A percentile compares a stretch with the other conserved stretches of the same genome.
These are phyloP conservation scores for Sungouiozyma intestinalis DNA, from an alignment of 805 yeast species.

Conservation along the genomic window DNA sequence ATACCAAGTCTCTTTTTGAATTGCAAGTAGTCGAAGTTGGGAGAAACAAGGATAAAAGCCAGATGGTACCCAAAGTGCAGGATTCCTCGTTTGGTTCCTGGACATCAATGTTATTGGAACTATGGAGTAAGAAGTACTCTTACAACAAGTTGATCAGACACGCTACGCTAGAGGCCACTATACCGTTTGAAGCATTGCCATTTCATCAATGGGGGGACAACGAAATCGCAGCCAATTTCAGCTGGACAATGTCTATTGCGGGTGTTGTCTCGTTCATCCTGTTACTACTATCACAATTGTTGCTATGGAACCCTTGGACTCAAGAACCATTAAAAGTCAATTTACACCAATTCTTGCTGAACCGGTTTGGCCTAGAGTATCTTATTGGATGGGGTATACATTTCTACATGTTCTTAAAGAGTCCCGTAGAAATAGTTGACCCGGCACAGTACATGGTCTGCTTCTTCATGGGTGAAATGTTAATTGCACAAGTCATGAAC, in stretches of 20 bases:
- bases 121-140: slow-evolving; percentile 1
- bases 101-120: slow-evolving; percentile 7
- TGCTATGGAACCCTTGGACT: slow-evolving; percentile 15
- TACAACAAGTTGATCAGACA: neutral
- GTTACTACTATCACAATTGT: neutral
- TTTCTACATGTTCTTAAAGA: slow-evolving; percentile 14
- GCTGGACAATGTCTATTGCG: slow-evolving; percentile 14
- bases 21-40: slow-evolving; percentile 1
- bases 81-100: no score
- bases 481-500: slow-evolving; percentile 9
- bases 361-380: slow-evolving; percentile 13
- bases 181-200: slow-evolving; percentile 14
- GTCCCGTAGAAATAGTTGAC: slow-evolving; percentile 12
- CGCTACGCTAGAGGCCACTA: neutral
- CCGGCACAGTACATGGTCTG: slow-evolving; percentile 17
- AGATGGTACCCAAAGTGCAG: neutral
- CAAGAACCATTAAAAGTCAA: neutral
- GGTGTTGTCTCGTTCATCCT: slow-evolving; percentile 6
- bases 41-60: neutral
- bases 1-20: slow-evolving; percentile 3
- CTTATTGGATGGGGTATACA: slow-evolving; percentile 24
- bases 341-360: slow-evolving; percentile 4
- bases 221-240: slow-evolving; percentile 4
- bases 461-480: slow-evolving; percentile 12
- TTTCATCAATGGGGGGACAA: slow-evolving; percentile 2